phyloP scores from a whole-genome alignment of 176 grass and related monocot genomes.

The Oryza punctata region DNA sequence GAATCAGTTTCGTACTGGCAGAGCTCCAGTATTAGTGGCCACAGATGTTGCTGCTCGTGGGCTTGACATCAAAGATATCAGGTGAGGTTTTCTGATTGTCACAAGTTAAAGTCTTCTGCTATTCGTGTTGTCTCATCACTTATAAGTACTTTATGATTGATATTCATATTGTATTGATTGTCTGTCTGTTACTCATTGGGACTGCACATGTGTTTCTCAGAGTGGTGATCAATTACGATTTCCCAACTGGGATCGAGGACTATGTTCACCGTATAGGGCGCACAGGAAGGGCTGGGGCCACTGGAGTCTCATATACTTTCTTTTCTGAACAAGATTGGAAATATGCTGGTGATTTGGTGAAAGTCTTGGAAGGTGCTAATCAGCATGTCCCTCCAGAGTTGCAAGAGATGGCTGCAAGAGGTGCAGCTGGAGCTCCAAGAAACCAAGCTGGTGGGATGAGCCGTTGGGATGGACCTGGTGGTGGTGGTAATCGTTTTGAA shows the following conservation, averaged over 20 bases:
- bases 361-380: conserved; percentile 90
- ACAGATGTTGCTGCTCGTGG: conserved; percentile 98
- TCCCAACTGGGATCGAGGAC: conserved; percentile 90
- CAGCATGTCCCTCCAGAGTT: conserved; percentile 89
- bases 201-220: conserved; percentile 47
- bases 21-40: conserved; percentile 85
- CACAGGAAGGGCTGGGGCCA: conserved; percentile 92
- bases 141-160: conserved; percentile 11
- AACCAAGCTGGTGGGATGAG: conserved; percentile 54
- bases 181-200: conserved; percentile 30
- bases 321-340: conserved; percentile 94
- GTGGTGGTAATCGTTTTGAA: conserved; percentile 46
- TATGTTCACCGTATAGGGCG: conserved; percentile 97
- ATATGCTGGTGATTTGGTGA: conserved; percentile 85
- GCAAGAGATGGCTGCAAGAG: conserved; percentile 68
- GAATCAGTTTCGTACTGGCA: conserved; percentile 84
- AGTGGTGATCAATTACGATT: conserved; percentile 97
- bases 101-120: conserved; percentile 29
- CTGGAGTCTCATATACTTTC: conserved; percentile 85
- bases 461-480: conserved; percentile 56
- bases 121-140: conserved; percentile 6
- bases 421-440: conserved; percentile 48
- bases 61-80: conserved; percentile 96
- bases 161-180: conserved; percentile 10
- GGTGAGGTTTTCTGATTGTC: conserved; percentile 43